Evolutionary conservation across 257 asterid genomes (phyloP).

Genomic region (Nemophila menziesii): DNA sequence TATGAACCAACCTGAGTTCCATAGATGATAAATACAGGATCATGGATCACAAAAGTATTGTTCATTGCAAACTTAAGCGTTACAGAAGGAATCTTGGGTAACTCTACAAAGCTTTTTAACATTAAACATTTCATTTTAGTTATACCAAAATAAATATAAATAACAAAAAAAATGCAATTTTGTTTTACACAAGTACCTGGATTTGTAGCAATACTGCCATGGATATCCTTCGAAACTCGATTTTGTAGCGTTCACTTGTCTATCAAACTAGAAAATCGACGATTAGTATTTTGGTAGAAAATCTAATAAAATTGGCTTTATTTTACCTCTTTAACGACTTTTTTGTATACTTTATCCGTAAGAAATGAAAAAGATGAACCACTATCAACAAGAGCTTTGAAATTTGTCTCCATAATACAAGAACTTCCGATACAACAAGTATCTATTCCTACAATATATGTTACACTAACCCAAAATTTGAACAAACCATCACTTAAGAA

Average conservation of each 20-base stretch:
- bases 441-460: conserved; percentile 63
- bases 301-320: background rate
- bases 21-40: conserved; percentile 56
- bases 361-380: conserved; percentile 78
- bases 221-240: conserved; percentile 66
- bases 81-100: conserved; percentile 51
- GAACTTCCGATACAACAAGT: conserved; percentile 50
- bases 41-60: conserved; percentile 48
- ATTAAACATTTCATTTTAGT: conserved; percentile 14
- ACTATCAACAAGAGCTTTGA: conserved; percentile 60
- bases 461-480: conserved; percentile 29
- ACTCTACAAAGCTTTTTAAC: conserved; percentile 39
- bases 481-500: conserved; percentile 5
- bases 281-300: conserved; percentile 6
- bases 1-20: conserved; percentile 50
- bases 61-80: conserved; percentile 56
- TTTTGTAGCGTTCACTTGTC: conserved; percentile 53
- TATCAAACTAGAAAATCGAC: conserved; percentile 40
- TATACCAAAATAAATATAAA: conserved; percentile 7
- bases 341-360: conserved; percentile 42
- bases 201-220: conserved; percentile 75
- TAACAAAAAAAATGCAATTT: conserved; percentile 6
- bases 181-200: conserved; percentile 40
- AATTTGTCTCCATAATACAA: conserved; percentile 41
- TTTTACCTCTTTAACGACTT: conserved; percentile 53